Base-by-base conservation (phyloP, 225 moss, liverwort and hornwort genomes). In the Polytrichum formosum region DNA sequence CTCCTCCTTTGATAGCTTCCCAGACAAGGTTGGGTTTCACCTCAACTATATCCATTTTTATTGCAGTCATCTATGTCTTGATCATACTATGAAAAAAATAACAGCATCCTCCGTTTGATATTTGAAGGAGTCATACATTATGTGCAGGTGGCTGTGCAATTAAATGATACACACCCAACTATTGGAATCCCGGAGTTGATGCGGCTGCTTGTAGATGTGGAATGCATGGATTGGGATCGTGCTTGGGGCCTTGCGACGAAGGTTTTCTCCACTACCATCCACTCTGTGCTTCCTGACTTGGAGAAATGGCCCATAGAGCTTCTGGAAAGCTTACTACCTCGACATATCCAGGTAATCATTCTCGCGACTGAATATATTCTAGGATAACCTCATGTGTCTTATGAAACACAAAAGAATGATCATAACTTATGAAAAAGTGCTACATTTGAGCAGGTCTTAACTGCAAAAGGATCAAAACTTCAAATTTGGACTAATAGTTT, bases 91-190 rank as follows among this genome's bases (percentile, higher is more conserved):
- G 46, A 46, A 46, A 13, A 23, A 46, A 4, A 46, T 16, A 46
- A 46, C 16, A 46, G 46, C 46, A 46, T 46, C 46, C 13, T 46
- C 31, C 46, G 13, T 46, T 16, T 46, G 46, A 13, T 46, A 13
- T 46, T 46, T 68, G 18, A 69, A 4, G 25, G 31, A 65, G 46
- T 46, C 46, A 0, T 46, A 46, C 46, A 46, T 46, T 58, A 21
- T 58, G 58, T 75, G 58, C 75, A 95, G 84, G 92, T 93, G 26
- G 93, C 88, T 29, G 85, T 95, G 73, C 95, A 95, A 79, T 74
- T 95, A 88, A 95, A 95, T 67, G 95, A 95, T 63, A 91, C 95
- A 31, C 93, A 95, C 64, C 95, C 95, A 63, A 92, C 93, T 55
- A 74, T 95, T 16, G 93, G 90, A 59, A 82, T 91, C 65, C 93